These are phyloP conservation scores for Torulaspora gathmanii DNA, from an alignment of 805 yeast species.

Conservation along the genomic window DNA sequence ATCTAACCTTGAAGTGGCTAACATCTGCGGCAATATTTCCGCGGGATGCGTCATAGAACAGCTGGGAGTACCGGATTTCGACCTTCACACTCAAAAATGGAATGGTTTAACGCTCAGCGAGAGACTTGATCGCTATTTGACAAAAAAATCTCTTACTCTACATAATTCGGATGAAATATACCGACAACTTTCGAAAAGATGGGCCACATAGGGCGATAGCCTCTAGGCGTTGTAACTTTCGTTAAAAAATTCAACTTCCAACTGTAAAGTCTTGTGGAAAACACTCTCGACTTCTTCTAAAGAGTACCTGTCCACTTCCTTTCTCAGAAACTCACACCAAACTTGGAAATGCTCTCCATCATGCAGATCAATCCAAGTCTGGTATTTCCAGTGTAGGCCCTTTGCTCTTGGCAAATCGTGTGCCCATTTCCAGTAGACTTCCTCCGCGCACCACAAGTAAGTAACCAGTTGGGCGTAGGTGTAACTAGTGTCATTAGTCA, in stretches of 20 bases:
- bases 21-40: conserved; percentile 66
- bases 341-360: conserved; percentile 44
- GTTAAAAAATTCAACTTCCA: conserved; percentile 46
- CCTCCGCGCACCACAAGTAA: conserved; percentile 45
- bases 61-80: conserved; percentile 60
- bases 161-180: conserved; percentile 8
- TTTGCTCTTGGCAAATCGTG: conserved; percentile 33
- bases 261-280: conserved; percentile 37
- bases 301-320: conserved; percentile 40
- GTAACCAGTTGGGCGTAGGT: conserved; percentile 43
- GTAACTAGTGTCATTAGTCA: conserved; percentile 28
- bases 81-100: conserved; percentile 45
- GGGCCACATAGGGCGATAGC: neutral
- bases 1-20: conserved; percentile 49
- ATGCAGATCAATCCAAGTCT: conserved; percentile 51
- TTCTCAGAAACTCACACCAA: conserved; percentile 46
- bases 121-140: conserved; percentile 42
- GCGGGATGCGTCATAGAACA: conserved; percentile 81
- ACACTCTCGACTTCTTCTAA: conserved; percentile 30
- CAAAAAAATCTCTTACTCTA: neutral
- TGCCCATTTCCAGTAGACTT: conserved; percentile 52
- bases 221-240: conserved; percentile 39
- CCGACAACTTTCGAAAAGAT: neutral
- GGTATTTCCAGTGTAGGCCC: conserved; percentile 42
- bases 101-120: conserved; percentile 49